Base-by-base conservation (phyloP, 176 grass and related monocot genomes). In the Puya raimondii region DNA sequence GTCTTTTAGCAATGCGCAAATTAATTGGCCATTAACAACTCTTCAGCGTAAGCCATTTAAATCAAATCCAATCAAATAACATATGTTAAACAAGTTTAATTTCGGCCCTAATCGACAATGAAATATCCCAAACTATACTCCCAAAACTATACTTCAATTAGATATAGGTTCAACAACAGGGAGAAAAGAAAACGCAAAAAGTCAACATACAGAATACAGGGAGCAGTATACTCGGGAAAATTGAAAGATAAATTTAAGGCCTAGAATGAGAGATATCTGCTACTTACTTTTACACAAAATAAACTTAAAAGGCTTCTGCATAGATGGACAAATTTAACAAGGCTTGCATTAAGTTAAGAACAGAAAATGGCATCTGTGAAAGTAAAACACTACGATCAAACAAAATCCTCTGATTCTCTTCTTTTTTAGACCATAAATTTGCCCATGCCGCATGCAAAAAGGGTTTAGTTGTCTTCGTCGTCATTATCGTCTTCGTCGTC, bases 401-500 rank as follows among this genome's bases (percentile, higher is more conserved):
- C 16, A 22, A n/a, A 8, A 11, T 9, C 21, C n/a, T 22, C n/a
- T 22, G 56, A 9, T 61, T 61, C 56, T 18, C 9, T 7, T 22
- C 56, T 10, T 10, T 22, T 22, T 9, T 22, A 61, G 56, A 42
- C 56, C 56, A 61, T 61, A 61, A 57, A 10, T 61, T 61, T 61
- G 16, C n/a, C 56, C 56, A 61, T 0, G 17, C 56, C 21, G 22
- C 56, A 1, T 18, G 21, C 56, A 49, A 67, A 8, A 48, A 67
- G 29, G 18, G 65, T n/a, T 49, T n/a, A 67, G 33, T 12, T 67
- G 42, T 67, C 65, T 47, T 67, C 65, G 1, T 67, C 65, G 29
- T 67, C 54, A 18, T 59, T 18, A 7, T 59, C 54, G 54, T 74
- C 54, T 50, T 73, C 56, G 0, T 74, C 72, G 1, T 63, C 71